Evolutionary conservation across 305 asterid genomes (phyloP), one percentile per base, ranked within the genome.

Genomic region (Fraxinus nigra): DNA sequence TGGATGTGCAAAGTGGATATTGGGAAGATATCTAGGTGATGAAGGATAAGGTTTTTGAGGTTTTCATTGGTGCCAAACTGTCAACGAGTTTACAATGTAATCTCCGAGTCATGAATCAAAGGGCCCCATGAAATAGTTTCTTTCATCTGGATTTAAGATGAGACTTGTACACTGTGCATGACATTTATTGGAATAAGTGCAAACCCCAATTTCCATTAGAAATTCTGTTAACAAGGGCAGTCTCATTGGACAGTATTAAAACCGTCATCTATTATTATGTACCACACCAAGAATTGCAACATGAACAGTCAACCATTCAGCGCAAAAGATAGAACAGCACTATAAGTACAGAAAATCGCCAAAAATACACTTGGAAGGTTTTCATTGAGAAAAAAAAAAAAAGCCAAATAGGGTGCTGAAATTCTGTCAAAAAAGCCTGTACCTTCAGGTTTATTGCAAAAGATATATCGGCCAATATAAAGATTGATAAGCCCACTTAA

Each of bases 41-140:
- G 79, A 35, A 0, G 92, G 94, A 91, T 91, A 89, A 89, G 94
- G 90, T 59, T 28, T 33, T 87, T 32, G 87, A 78, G 92, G 89
- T 14, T 83, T 46, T 88, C 30, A 84, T 85, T 84, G 87, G 87
- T 85, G 93, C 91, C 94, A 90, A 18, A 32, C 24, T 5, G 33
- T 91, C 86, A 0, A 59, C 5, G 18, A 80, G 72, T 81, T 80
- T 51, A 20, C 61, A 34, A 26, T 75, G 89, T 74, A 84, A 90
- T 88, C 90, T 87, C 92, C 90, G 82, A 56, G 65, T 56, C 65
- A 56, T 6, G 65, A 56, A 24, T 18, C 65, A 18, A 18, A 56
- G 65, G 65, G 65, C 18, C 26, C 65, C 65, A 6, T 2, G 26
- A 56, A 56, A 1, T 18, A 56, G 30, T 63, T 63, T 20, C 14